A percentile compares a stretch with the other conserved stretches of the same genome.
phyloP scores from a whole-genome alignment of 352 stramenopile genomes.

The Aphanomyces stellatus region DNA sequence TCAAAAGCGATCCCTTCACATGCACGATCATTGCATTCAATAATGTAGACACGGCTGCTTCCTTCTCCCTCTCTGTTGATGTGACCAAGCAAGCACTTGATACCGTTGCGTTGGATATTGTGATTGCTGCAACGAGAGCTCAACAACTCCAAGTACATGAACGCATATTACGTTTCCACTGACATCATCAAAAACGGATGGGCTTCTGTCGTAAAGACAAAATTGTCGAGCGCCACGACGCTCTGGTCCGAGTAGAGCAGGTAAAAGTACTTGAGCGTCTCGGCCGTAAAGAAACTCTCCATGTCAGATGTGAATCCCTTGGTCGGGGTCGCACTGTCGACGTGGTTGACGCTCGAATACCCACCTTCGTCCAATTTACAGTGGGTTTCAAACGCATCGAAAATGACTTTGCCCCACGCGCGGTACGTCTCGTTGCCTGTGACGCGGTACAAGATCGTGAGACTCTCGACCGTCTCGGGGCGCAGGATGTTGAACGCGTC shows the following conservation, averaged over 20 bases:
- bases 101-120: no score
- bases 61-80: no score
- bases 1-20: no score
- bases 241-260: conserved; percentile 74
- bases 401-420: conserved; percentile 69
- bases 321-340: conserved; percentile 27
- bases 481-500: conserved; percentile 67
- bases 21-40: no score
- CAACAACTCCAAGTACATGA: no score
- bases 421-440: conserved; percentile 74
- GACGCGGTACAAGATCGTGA: conserved; percentile 82
- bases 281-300: conserved; percentile 85
- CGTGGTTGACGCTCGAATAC: conserved; percentile 54
- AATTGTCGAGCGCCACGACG: conserved; percentile 52
- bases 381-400: conserved; percentile 63
- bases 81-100: no score
- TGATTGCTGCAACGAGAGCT: no score
- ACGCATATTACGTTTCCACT: no score
- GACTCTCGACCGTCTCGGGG: conserved; percentile 82
- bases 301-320: conserved; percentile 37
- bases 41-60: no score
- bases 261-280: conserved; percentile 91
- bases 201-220: conserved; percentile 82
- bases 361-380: conserved; percentile 38
- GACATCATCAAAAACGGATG: conserved; percentile 72